Evolutionary conservation across 208 protist genomes (phyloP).

Genomic region (Spongospora subterranea): DNA sequence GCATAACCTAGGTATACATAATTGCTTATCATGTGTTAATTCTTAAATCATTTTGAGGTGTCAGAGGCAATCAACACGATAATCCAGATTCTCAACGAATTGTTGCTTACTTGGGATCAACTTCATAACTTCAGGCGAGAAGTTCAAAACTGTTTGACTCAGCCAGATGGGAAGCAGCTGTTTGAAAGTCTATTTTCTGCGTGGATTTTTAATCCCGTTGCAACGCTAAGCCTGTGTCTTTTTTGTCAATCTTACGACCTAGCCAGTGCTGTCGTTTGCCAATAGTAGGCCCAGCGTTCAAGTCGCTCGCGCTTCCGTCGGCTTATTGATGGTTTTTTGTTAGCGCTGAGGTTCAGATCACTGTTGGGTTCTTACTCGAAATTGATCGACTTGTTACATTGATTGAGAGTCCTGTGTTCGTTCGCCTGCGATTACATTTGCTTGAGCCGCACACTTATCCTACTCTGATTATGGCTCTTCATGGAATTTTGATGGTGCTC

Average conservation of each 20-base stretch:
- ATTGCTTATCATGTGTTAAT: background rate
- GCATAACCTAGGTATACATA: background rate
- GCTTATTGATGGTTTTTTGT: background rate
- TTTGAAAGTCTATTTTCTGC: conserved; percentile 79
- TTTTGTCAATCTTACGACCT: conserved; percentile 72
- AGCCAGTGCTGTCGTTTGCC: conserved; percentile 15
- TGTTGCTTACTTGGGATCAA: conserved; percentile 36
- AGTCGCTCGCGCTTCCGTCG: background rate
- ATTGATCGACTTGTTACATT: conserved; percentile 93
- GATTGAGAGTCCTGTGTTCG: conserved; percentile 92
- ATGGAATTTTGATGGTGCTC: conserved; percentile 93
- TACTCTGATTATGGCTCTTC: conserved; percentile 87
- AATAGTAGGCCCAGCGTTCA: background rate
- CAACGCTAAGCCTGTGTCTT: conserved; percentile 87
- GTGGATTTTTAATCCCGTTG: conserved; percentile 87
- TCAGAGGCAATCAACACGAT: background rate
- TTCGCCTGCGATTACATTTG: conserved; percentile 86
- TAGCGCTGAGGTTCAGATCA: conserved; percentile 82
- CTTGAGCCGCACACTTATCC: conserved; percentile 65
- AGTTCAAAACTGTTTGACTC: conserved; percentile 7
- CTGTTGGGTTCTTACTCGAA: conserved; percentile 86
- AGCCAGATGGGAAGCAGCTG: conserved; percentile 55
- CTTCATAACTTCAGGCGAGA: conserved; percentile 69
- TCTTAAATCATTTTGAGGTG: background rate
- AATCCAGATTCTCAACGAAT: conserved; percentile 64